Evolutionary conservation across 2,329 filamentous ascomycete genomes (phyloP).

Genomic region (Fusarium falciforme): DNA sequence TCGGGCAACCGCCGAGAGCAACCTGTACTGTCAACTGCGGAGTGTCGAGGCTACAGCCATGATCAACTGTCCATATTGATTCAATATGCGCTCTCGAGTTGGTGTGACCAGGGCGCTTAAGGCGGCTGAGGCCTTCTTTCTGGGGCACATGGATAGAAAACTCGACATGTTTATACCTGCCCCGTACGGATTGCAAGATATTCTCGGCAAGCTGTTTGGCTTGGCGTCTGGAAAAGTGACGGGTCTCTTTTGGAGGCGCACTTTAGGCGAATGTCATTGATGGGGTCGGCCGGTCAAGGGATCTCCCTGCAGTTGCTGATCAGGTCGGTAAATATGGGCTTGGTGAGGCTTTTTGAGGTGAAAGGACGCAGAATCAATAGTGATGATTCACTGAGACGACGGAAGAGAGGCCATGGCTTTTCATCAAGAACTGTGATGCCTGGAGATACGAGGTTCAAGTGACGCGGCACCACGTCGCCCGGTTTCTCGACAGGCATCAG

Average conservation of each 20-base stretch:
- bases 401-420: not conserved
- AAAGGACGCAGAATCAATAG: not conserved
- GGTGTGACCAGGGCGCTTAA: slow-evolving; percentile 18
- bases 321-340: not conserved
- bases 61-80: slow-evolving; percentile 5
- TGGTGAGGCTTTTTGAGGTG: not conserved
- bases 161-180: not conserved
- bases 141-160: not conserved
- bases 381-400: not conserved
- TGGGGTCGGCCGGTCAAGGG: not conserved
- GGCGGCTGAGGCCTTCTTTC: slow-evolving; percentile 7
- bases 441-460: slow-evolving; percentile 17
- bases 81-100: not conserved
- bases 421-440: slow-evolving; percentile 16
- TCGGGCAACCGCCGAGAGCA: not conserved
- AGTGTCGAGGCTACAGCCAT: not conserved
- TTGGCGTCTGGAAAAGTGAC: slow-evolving; percentile 18
- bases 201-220: not conserved
- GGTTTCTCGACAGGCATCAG: slow-evolving; percentile 17
- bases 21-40: not conserved
- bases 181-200: not conserved
- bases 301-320: not conserved
- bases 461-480: slow-evolving; percentile 16
- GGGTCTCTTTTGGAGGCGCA: slow-evolving; percentile 6
- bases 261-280: slow-evolving; percentile 11